Base-by-base conservation (phyloP, 2,329 filamentous ascomycete species). In the Teratosphaeria epicoccoides region DNA sequence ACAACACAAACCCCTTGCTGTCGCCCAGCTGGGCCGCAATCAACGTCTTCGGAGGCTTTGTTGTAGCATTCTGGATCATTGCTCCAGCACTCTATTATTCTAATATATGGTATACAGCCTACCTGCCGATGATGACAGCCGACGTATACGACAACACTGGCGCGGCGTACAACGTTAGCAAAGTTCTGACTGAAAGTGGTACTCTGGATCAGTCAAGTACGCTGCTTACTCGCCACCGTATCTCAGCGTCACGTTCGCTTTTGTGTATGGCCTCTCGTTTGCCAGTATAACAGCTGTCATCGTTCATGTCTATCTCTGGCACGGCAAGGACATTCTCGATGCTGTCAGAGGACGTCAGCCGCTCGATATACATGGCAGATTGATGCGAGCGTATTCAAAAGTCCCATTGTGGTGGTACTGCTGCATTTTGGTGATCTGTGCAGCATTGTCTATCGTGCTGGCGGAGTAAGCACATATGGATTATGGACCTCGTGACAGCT, bases 131-230 rank as follows among this genome's bases (percentile, higher is more conserved):
- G 40, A 76, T 94, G 7, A 94, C 88, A 1, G 80, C 86, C 0
- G 82, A 85, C 4, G 88, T 95, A 1, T 95, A 91, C 63, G 88
- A 95, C 69, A 91, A 94, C 61, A 85, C 78, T 0, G 88, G 87
- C 11, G 77, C 83, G 22, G 78, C 85, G 24, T 95, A 94, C 70
- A 80, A 94, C 59, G 88, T 94, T 49, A 83, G 81, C 68, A 85
- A 80, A 59, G 89, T 95, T 40, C 72, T 95, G 43, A 91, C 53
- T 26, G 51, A 55, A 23, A 49, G 49, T n/a, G 54, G 56, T 7
- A 58, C 56, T 2, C 49, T 64, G 26, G 61, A 63, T 49, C 54
- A 2, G 55, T 55, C 2, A 57, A 56, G 9, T 63, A 63, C 44
- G 56, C 56, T 73, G 6, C 77, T 77, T 70, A 71, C 52, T 70